These are phyloP conservation scores for Acer negundo DNA, from an alignment of 345 rosid species.

Conservation along the genomic window DNA sequence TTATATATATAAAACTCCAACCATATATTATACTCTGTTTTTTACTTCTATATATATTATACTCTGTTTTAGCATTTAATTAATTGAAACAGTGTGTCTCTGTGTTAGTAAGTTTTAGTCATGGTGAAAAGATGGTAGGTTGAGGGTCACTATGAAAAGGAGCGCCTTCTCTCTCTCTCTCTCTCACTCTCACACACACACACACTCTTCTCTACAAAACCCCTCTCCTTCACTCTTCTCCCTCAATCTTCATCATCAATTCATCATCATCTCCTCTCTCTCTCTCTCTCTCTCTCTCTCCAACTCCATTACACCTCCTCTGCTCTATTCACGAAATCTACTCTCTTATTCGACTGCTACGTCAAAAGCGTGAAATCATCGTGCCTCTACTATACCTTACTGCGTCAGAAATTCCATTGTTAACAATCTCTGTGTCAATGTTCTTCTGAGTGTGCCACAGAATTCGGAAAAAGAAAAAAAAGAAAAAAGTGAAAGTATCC, in stretches of 20 bases:
- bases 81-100: neutral
- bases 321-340: no score
- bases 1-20: neutral
- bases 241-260: neutral
- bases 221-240: neutral
- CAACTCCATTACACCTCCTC: no score
- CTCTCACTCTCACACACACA: no score
- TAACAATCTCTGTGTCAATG: neutral
- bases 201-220: constrained; percentile 6
- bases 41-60: no score
- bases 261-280: neutral
- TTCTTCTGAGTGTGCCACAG: neutral
- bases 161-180: neutral
- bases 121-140: constrained; percentile 19
- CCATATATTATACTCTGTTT: neutral
- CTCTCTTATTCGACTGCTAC: no score
- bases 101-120: constrained; percentile 9
- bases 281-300: neutral
- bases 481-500: no score
- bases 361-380: no score
- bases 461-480: neutral
- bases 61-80: no score
- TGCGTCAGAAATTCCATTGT: no score
- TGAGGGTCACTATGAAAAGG: constrained; percentile 17
- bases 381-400: no score